A percentile compares a stretch with the other conserved stretches of the same genome.
Evolutionary conservation across 108 stramenopile species (phyloP).

Genomic region (Stephanodiscus triporus): DNA sequence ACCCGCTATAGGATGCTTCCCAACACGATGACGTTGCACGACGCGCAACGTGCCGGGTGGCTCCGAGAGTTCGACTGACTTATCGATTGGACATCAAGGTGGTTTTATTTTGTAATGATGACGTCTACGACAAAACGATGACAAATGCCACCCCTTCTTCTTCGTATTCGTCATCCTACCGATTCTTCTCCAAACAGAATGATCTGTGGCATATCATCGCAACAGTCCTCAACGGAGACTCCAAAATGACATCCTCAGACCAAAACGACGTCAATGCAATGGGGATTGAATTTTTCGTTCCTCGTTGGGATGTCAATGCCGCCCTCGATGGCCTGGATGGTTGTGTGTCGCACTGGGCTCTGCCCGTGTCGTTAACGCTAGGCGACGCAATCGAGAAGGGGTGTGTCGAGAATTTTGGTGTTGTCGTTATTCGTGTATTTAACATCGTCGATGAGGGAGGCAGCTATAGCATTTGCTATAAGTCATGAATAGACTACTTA

Average conservation of each 20-base stretch:
- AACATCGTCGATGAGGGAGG: background rate
- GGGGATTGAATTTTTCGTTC: constrained; percentile 45
- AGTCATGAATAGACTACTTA: too few relatives aligned
- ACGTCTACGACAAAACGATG: background rate
- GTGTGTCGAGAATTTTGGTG: constrained; percentile 50
- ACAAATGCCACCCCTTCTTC: background rate
- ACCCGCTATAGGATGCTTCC: constrained; percentile 47
- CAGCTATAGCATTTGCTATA: too few relatives aligned
- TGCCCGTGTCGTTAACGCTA: constrained; percentile 19
- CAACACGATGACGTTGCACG: constrained; percentile 51
- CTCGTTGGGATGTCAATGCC: background rate
- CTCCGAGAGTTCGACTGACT: constrained; percentile 50
- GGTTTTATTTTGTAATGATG: constrained; percentile 41
- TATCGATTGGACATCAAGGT: constrained; percentile 76
- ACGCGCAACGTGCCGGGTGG: constrained; percentile 42
- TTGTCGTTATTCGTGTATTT: constrained; percentile 35
- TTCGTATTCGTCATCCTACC: constrained; percentile 20
- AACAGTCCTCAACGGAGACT: background rate
- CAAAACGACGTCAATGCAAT: background rate
- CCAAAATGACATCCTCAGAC: background rate
- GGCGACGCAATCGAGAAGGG: constrained; percentile 46
- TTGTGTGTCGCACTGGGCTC: constrained; percentile 1
- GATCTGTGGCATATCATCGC: constrained; percentile 25
- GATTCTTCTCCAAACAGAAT: constrained; percentile 49
- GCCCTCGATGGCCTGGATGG: background rate